Evolutionary conservation across 2,329 filamentous ascomycete species (phyloP), one percentile per base, ranked within the genome.

Genomic region (Torrubiella hemipterigena): DNA sequence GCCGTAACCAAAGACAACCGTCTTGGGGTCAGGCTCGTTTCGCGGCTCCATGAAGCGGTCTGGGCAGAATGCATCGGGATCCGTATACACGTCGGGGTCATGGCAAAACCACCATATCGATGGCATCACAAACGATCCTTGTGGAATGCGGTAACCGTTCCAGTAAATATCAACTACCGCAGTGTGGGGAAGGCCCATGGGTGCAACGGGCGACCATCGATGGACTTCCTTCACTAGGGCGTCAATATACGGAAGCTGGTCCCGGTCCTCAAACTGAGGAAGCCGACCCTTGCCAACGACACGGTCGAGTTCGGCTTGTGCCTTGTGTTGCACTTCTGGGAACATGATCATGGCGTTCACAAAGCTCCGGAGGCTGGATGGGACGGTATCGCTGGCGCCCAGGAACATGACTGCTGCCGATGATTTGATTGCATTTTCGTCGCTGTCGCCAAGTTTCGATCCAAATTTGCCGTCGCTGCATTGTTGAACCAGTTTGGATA

Each of bases 51-150:
- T 37, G 37, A 44, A 58, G 0, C 56, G 44, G 2, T 50, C 48
- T 1, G 54, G 56, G 17, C 54, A 40, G 15, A 60, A 60, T 2
- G 16, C 11, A 5, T 36, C 37, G 0, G 55, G 55, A 8, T 53
- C 30, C 0, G 69, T 61, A 48, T 85, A 83, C 2, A 71, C 72
- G 21, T 76, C 70, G 3, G 73, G 69, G 43, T 85, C 79, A 50
- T 83, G 79, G 16, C 77, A 67, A 12, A 56, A 40, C 15, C 42
- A 49, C 47, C 47, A 54, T 6, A 46, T 34, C 2, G 42, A 40
- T 4, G 36, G 39, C 4, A 54, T 30, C 4, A 53, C 19, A 6
- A 39, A 24, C 1, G 51, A 32, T 2, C 43, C 45, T 15, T 48
- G 45, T 1, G 53, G 52, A 6, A 56, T 49, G 0, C 27, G 31